Evolutionary conservation across 176 grass and related monocot genomes (phyloP).

Genomic region (Hsuehochloa calcarea): DNA sequence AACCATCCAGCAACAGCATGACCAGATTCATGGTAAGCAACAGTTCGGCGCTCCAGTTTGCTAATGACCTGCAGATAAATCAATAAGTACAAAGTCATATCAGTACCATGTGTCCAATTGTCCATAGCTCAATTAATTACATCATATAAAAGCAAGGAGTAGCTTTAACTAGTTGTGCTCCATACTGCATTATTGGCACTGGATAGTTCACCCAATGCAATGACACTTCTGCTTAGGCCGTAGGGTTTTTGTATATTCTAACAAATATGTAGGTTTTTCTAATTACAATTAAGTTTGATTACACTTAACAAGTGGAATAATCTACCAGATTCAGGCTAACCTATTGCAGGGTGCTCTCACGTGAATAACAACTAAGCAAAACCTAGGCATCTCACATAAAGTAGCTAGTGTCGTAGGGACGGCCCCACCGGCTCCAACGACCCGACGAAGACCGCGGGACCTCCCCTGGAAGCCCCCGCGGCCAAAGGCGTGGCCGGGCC

Average conservation of each 20-base stretch:
- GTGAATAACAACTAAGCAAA: not conserved
- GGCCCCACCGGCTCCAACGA: too few relatives aligned
- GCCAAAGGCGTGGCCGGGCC: too few relatives aligned
- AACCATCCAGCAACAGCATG: constrained; percentile 97
- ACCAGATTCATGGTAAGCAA: constrained; percentile 95
- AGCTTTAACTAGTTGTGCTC: not conserved
- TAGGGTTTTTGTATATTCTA: not conserved
- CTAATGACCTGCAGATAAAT: constrained; percentile 70
- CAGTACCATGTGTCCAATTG: constrained; percentile 1
- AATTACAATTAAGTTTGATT: not conserved
- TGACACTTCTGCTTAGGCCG: not conserved
- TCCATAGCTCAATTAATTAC: constrained; percentile 11
- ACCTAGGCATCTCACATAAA: not conserved
- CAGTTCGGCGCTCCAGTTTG: constrained; percentile 81
- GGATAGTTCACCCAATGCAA: not conserved
- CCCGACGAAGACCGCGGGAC: too few relatives aligned
- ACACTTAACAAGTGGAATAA: not conserved
- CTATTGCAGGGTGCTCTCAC: not conserved
- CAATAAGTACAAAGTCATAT: not conserved
- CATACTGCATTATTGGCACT: not conserved
- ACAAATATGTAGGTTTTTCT: not conserved
- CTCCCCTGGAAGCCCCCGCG: too few relatives aligned
- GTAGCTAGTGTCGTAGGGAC: too few relatives aligned
- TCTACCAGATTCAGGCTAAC: not conserved
- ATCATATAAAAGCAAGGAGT: not conserved